Conservation (phyloP, 768 basidiomycete genomes). For the Daedaleopsis nitida region DNA sequence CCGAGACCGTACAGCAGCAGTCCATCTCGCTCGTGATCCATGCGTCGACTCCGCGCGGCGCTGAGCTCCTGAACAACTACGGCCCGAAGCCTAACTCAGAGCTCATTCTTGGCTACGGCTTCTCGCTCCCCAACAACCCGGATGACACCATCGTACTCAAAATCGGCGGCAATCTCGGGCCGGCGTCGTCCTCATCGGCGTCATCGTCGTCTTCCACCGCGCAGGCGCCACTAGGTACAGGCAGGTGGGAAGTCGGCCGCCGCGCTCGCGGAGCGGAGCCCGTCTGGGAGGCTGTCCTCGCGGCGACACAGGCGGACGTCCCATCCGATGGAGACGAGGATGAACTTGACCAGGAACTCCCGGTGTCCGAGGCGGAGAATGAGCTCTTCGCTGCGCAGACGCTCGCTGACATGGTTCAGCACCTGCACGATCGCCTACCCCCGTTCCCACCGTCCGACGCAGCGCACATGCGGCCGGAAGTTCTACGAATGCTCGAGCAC, state of each 20-base stretch:
- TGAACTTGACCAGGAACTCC: constrained; percentile 26
- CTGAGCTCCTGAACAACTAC: constrained; percentile 88
- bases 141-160: constrained; percentile 87
- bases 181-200: neutral
- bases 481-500: constrained; percentile 63
- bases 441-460: constrained; percentile 24
- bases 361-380: constrained; percentile 46
- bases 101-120: constrained; percentile 91
- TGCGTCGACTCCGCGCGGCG: constrained; percentile 37
- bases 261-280: constrained; percentile 53
- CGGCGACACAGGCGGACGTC: constrained; percentile 29
- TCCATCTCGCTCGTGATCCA: constrained; percentile 68
- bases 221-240: constrained; percentile 19
- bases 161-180: constrained; percentile 50
- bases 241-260: constrained; percentile 66
- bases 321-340: constrained; percentile 21
- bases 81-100: constrained; percentile 90
- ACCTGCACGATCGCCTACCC: constrained; percentile 54
- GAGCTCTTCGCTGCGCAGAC: constrained; percentile 68
- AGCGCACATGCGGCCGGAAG: constrained; percentile 49
- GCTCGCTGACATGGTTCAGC: constrained; percentile 67
- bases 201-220: constrained; percentile 4
- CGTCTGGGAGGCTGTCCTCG: constrained; percentile 58
- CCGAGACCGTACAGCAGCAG: constrained; percentile 23
- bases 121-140: constrained; percentile 75